These are phyloP conservation scores for Umbelopsis sp. DNA, from an alignment of 192 early-diverging fungal species.

Conservation along the genomic window DNA sequence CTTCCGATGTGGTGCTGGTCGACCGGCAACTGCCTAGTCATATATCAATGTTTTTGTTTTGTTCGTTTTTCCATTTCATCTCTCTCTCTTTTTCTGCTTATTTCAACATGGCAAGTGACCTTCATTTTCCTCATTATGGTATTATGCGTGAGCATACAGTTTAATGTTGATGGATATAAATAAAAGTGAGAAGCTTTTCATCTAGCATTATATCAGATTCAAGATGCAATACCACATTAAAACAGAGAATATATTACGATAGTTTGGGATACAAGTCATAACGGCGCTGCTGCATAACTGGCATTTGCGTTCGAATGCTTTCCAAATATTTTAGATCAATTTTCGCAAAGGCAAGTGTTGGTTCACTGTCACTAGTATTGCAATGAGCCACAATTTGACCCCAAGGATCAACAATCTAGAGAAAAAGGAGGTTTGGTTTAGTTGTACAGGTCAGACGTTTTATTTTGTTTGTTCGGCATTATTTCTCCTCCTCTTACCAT, in stretches of 20 bases:
- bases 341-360: conserved; percentile 62
- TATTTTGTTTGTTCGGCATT: too few species aligned
- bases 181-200: neutral
- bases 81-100: too few species aligned
- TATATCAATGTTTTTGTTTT: conserved; percentile 1
- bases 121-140: too few species aligned
- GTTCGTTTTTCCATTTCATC: neutral
- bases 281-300: conserved; percentile 70
- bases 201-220: too few species aligned
- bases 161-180: neutral
- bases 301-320: conserved; percentile 71
- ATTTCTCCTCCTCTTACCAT: conserved; percentile 50
- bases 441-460: too few species aligned
- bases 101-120: too few species aligned
- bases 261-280: conserved; percentile 52
- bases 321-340: conserved; percentile 65
- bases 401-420: conserved; percentile 82
- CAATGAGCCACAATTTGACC: conserved; percentile 72
- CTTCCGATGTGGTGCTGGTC: conserved; percentile 52
- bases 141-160: too few species aligned
- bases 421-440: neutral
- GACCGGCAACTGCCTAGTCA: conserved; percentile 38
- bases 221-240: neutral
- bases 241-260: neutral
- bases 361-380: conserved; percentile 45